phyloP scores from a whole-genome alignment of 352 stramenopile species.

The Pythium scleroteichum region DNA sequence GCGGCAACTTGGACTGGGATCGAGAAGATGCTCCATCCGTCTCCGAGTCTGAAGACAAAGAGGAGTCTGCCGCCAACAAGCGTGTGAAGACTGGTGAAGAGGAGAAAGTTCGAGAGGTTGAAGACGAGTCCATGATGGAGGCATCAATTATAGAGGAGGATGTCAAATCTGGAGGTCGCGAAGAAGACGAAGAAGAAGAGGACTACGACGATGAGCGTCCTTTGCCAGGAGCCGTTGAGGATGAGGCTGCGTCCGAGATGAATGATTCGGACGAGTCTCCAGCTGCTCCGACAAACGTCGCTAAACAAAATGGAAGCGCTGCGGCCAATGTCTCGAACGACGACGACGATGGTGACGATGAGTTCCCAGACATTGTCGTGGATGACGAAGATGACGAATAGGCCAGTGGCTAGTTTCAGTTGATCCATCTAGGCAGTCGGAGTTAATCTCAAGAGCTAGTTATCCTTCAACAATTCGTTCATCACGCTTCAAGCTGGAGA shows the following conservation, averaged over 20 bases:
- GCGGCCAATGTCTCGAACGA: conserved; percentile 4
- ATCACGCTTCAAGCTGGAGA: conserved; percentile 43
- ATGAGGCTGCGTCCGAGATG: conserved; percentile 20
- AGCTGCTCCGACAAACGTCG: not conserved
- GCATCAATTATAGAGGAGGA: conserved; percentile 29
- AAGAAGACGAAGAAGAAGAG: conserved; percentile 30
- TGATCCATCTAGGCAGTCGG: not conserved
- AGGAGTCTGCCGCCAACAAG: conserved; percentile 12
- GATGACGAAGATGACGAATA: conserved; percentile 67
- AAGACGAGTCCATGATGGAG: conserved; percentile 36
- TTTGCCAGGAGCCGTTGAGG: not conserved
- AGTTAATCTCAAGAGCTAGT: not conserved
- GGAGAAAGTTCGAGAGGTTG: conserved; percentile 49
- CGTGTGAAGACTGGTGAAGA: conserved; percentile 19
- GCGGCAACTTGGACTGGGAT: conserved; percentile 45
- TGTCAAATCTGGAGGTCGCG: conserved; percentile 25
- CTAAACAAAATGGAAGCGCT: not conserved
- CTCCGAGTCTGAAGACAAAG: conserved; percentile 15
- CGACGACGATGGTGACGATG: conserved; percentile 50
- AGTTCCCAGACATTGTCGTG: conserved; percentile 84
- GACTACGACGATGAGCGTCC: conserved; percentile 37
- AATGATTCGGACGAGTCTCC: conserved; percentile 28
- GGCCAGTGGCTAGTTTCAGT: too few relatives aligned
- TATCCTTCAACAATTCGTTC: not conserved
- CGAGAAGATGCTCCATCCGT: conserved; percentile 15